phyloP scores from a whole-genome alignment of 805 yeast species.

The Candida railenensis region DNA sequence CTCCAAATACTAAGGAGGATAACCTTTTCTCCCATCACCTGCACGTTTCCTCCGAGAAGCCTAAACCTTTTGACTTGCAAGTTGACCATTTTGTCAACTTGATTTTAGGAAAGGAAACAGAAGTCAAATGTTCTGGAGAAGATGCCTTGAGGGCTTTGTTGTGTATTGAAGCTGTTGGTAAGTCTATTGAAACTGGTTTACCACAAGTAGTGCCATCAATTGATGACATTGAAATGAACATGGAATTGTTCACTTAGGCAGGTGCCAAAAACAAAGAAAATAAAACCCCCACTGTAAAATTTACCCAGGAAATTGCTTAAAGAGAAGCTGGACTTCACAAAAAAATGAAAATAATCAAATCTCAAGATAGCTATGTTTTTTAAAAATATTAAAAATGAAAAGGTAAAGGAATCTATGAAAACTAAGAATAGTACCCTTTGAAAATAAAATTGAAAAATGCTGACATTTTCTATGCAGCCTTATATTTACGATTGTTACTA shows the following conservation, averaged over 20 bases:
- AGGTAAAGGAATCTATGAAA: neutral
- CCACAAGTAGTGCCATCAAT: constrained; percentile 28
- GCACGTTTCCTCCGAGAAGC: constrained; percentile 8
- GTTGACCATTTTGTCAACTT: constrained; percentile 38
- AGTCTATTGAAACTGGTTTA: constrained; percentile 28
- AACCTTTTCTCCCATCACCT: constrained; percentile 12
- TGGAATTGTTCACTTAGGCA: constrained; percentile 11
- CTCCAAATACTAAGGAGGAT: constrained; percentile 23
- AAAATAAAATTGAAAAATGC: no score
- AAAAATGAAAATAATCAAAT: constrained; percentile 1
- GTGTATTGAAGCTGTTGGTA: constrained; percentile 34
- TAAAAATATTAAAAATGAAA: neutral
- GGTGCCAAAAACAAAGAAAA: neutral
- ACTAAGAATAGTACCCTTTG: no score
- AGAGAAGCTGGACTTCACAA: neutral
- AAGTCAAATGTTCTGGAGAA: constrained; percentile 27
- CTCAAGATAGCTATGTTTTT: neutral
- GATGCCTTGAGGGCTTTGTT: constrained; percentile 34
- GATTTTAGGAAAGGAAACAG: constrained; percentile 26
- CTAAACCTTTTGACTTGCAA: constrained; percentile 38
- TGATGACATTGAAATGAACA: constrained; percentile 20
- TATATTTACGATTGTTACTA: neutral
- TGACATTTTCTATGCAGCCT: no score
- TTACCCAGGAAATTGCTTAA: neutral
- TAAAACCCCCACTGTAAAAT: neutral